Evolutionary conservation across 306 rosid genomes (phyloP).

Genomic region (Citrullus amarus): DNA sequence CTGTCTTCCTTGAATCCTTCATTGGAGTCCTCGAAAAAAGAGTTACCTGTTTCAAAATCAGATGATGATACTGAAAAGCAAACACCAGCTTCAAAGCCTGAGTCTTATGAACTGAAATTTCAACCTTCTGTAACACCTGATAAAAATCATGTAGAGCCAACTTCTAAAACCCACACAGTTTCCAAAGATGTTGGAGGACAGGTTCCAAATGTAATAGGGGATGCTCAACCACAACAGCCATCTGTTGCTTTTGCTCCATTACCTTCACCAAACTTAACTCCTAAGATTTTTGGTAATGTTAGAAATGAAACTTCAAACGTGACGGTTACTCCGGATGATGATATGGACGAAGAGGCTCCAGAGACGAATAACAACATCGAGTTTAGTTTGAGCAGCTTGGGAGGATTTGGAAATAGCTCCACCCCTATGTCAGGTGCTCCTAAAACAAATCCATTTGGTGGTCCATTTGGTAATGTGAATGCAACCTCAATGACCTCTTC

Average conservation of each 20-base stretch:
- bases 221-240: conserved; percentile 28
- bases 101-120: conserved; percentile 25
- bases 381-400: conserved; percentile 48
- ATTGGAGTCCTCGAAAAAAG: conserved; percentile 23
- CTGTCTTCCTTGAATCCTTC: conserved; percentile 17
- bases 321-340: conserved; percentile 46
- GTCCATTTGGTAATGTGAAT: conserved; percentile 39
- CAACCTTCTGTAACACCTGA: conserved; percentile 22
- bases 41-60: conserved; percentile 25
- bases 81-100: conserved; percentile 15
- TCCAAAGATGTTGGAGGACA: conserved; percentile 15
- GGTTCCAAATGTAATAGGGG: conserved; percentile 12
- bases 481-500: conserved; percentile 27
- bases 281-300: conserved; percentile 23
- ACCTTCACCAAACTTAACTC: conserved; percentile 24
- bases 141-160: conserved; percentile 10
- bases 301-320: conserved; percentile 34
- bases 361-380: conserved; percentile 39
- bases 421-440: conserved; percentile 34
- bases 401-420: conserved; percentile 53
- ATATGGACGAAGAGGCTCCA: conserved; percentile 95
- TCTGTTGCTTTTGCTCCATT: conserved; percentile 30
- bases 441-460: conserved; percentile 69
- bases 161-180: conserved; percentile 17
- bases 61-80: conserved; percentile 24